phyloP scores from a whole-genome alignment of 768 basidiomycete genomes.

The Mycena amicta region DNA sequence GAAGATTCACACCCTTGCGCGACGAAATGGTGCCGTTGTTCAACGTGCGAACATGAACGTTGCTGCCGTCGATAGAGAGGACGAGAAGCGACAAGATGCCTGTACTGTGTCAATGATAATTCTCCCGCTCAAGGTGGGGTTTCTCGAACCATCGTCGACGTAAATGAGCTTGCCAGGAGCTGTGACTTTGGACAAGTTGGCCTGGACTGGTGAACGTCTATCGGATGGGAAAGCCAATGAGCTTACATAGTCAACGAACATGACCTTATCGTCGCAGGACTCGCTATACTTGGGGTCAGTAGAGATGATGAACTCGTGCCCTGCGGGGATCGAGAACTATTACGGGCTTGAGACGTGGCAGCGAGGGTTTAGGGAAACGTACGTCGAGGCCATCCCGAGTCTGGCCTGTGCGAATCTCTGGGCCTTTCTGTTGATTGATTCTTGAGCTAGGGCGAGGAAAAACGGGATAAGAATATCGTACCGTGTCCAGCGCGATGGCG shows the following conservation, averaged over 20 bases:
- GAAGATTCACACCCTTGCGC: conserved; percentile 98
- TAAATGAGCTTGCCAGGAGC: conserved; percentile 97
- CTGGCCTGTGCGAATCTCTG: conserved; percentile 96
- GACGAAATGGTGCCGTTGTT: conserved; percentile 94
- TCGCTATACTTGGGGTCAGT: conserved; percentile 83
- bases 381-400: conserved; percentile 89
- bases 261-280: conserved; percentile 76
- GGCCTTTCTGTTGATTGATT: conserved; percentile 78
- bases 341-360: conserved; percentile 17
- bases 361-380: conserved; percentile 15
- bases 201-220: conserved; percentile 40
- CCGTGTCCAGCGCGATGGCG: conserved; percentile 97
- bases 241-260: conserved; percentile 94
- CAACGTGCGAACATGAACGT: conserved; percentile 80
- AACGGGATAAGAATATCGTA: conserved; percentile 38
- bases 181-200: conserved; percentile 93
- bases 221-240: conserved; percentile 2
- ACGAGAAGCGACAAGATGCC: conserved; percentile 93
- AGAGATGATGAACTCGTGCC: conserved; percentile 91
- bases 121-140: background rate
- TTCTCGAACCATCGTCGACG: conserved; percentile 82
- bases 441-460: background rate
- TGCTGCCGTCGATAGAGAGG: conserved; percentile 79
- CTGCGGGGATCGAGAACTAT: conserved; percentile 71
- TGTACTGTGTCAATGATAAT: conserved; percentile 25